These are phyloP conservation scores for Rhodotorula sp. DNA, from an alignment of 1,284 basidiomycete genomes.

Conservation along the genomic window DNA sequence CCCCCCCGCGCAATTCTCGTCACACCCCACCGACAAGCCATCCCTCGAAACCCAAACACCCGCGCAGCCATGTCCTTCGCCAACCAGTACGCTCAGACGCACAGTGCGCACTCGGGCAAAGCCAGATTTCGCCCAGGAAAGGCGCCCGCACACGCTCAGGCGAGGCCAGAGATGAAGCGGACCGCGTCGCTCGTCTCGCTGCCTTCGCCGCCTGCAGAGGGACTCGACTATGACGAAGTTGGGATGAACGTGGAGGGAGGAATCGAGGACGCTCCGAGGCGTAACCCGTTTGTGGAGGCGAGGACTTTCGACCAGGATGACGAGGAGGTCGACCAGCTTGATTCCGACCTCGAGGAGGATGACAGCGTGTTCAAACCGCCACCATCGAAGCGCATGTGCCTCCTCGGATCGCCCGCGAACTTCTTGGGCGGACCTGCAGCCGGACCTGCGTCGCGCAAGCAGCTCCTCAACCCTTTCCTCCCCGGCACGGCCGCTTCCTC, in stretches of 20 bases:
- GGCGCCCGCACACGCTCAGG: neutral
- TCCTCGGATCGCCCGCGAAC: constrained; percentile 29
- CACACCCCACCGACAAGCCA: neutral
- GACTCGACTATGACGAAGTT: neutral
- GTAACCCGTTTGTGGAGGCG: neutral
- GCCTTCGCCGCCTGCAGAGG: constrained; percentile 27
- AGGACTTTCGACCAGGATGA: neutral
- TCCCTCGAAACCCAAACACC: neutral
- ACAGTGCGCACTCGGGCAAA: neutral
- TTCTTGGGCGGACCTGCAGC: constrained; percentile 4
- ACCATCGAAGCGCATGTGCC: neutral
- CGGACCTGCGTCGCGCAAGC: constrained; percentile 13
- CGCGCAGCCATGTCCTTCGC: neutral
- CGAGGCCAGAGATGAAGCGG: constrained; percentile 1
- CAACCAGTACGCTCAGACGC: neutral
- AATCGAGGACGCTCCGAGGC: neutral
- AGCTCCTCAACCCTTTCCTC: constrained; percentile 32
- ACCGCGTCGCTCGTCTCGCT: constrained; percentile 23
- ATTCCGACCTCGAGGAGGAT: constrained; percentile 16
- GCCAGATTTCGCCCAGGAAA: constrained; percentile 5
- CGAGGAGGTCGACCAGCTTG: constrained; percentile 26
- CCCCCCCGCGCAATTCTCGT: too few relatives aligned
- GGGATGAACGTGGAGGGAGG: constrained; percentile 11
- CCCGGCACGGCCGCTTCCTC: neutral
- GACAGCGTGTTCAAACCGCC: neutral